Percentiles rank a stretch among this genome's conserved stretches.
These are phyloP conservation scores for Macadamia integrifolia DNA, from an alignment of 164 flowering plant species.

Conservation along the genomic window DNA sequence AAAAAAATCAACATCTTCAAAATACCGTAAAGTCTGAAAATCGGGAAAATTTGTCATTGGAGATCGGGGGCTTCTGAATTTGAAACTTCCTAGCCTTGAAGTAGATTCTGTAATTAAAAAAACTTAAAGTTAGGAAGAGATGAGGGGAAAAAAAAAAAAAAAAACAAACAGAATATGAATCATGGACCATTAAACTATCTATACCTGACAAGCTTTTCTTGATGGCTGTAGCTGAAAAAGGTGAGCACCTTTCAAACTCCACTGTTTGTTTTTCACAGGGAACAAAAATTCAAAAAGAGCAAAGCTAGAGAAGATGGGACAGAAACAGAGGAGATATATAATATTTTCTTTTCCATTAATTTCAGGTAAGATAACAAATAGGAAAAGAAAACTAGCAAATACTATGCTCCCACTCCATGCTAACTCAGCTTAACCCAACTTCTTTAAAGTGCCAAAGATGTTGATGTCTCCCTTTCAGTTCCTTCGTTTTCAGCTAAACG, in stretches of 20 bases:
- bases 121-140: background rate
- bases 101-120: conserved; percentile 25
- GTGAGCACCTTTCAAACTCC: conserved; percentile 4
- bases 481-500: background rate
- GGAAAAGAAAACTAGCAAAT: background rate
- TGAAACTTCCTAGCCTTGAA: conserved; percentile 2
- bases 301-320: conserved; percentile 7
- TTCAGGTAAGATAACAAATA: background rate
- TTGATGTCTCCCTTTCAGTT: background rate
- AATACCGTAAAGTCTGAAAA: too few species aligned
- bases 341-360: too few species aligned
- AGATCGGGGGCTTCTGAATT: too few species aligned
- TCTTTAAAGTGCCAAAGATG: background rate
- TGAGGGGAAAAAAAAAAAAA: background rate
- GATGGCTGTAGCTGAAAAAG: conserved; percentile 9
- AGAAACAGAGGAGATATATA: background rate
- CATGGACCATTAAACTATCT: background rate
- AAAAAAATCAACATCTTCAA: too few species aligned
- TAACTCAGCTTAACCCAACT: background rate
- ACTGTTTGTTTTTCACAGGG: conserved; percentile 4
- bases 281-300: conserved; percentile 1
- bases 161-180: background rate
- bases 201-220: conserved; percentile 17
- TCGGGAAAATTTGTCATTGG: too few species aligned
- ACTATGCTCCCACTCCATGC: conserved; percentile 8